phyloP scores from a whole-genome alignment of 441 rosid species.

The Euphorbia celastroides region DNA sequence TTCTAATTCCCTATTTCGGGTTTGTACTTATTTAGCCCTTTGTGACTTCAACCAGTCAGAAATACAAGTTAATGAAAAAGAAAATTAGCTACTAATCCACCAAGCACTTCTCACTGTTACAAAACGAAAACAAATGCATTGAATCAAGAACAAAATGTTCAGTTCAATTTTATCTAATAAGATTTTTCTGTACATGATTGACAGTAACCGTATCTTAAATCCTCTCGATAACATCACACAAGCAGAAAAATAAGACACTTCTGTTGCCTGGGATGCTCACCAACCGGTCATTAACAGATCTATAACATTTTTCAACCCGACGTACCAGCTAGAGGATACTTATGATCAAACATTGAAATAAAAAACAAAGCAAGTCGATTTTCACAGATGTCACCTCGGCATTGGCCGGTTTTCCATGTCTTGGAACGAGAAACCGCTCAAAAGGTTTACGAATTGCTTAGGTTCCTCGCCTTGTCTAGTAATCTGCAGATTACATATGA shows the following conservation, averaged over 20 bases:
- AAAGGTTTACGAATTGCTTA: conserved; percentile 28
- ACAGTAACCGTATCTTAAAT: too few species aligned
- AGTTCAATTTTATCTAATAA: neutral
- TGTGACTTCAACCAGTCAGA: neutral
- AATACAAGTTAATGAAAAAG: too few species aligned
- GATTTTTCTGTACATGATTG: too few species aligned
- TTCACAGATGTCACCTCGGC: conserved; percentile 7
- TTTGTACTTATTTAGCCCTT: neutral
- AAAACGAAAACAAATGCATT: neutral
- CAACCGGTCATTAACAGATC: conserved; percentile 15
- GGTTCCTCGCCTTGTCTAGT: conserved; percentile 43
- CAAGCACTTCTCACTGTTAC: too few species aligned
- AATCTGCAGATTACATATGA: conserved; percentile 28
- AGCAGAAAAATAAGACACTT: conserved; percentile 27
- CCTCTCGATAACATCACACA: neutral
- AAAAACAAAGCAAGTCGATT: conserved; percentile 6
- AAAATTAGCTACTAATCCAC: too few species aligned
- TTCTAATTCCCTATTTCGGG: neutral
- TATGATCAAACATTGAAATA: neutral
- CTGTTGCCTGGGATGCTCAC: conserved; percentile 36
- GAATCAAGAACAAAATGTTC: too few species aligned
- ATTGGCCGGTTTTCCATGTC: conserved; percentile 19
- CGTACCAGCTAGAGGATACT: neutral
- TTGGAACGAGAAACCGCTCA: conserved; percentile 28
- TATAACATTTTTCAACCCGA: conserved; percentile 4